Base-by-base conservation (phyloP, 192 early-diverging fungal genomes). In the Pilaira anomala region DNA sequence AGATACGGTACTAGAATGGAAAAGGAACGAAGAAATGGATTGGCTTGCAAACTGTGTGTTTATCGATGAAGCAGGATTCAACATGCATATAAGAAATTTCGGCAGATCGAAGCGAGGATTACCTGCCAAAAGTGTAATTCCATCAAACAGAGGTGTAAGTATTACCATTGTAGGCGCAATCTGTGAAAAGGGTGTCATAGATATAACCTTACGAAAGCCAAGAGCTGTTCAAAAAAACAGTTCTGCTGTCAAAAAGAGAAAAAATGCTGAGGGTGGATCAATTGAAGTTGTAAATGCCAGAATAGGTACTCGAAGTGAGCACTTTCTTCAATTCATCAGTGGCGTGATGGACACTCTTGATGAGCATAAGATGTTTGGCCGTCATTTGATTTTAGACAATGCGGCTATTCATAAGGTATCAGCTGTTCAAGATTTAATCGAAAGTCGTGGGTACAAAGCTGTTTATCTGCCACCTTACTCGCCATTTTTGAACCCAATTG, bases 331-430 rank as follows among this genome's bases (percentile, higher is more conserved):
- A 50, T 26, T 50, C 22, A 50, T 50, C 48, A 50, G 21, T 50
- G 11, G 11, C 22, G 48, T 50, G 7, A 50, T 50, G 48, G 48
- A 26, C 22, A 50, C 48, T 22, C 48, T 50, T 50, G 11, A 50
- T 11, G 48, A 21, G 25, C 48, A 22, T 50, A 11, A 11, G 22
- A 50, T 50, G 25, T 50, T 26, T 50, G 48, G 25, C 22, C 48
- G 48, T 14, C 29, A 74, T 46, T 19, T 65, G 3, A 48, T 71
- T 1, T 41, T 71, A 41, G 69, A 66, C 13, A 65, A 65, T 25
- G 48, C 58, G 12, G 29, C 58, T 7, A 61, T 65, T 40, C 58
- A 71, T 19, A 60, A 46, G 9, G 12, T 45, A 18, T 3, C 28
- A n/a, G 30, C 16, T 1, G 22, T 65, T 18, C 48, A 42, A 13